Conservation (phyloP, 2,329 filamentous ascomycete genomes). For the Cladophialophora yegresii region DNA sequence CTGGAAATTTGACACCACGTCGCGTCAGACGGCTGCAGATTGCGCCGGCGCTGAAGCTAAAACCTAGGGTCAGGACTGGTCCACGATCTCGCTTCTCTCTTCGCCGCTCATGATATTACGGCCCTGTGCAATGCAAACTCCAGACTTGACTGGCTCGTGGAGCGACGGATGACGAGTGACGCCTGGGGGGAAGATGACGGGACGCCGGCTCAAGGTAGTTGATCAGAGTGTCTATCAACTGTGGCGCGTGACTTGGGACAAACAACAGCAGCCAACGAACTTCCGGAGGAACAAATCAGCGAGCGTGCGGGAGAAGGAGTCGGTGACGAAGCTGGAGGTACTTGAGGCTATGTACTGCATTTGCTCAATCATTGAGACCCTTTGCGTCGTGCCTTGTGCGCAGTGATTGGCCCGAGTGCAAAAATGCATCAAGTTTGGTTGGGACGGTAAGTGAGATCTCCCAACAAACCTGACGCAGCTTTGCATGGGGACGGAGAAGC, state of each 20-base stretch:
- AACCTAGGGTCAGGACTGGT: background rate
- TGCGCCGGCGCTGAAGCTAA: slow-evolving; percentile 8
- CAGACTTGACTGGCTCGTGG: background rate
- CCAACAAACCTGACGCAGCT: slow-evolving; percentile 12
- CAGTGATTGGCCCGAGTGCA: slow-evolving; percentile 8
- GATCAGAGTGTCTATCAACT: background rate
- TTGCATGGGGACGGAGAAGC: slow-evolving; percentile 1
- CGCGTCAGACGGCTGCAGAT: slow-evolving; percentile 5
- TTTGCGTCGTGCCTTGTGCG: background rate
- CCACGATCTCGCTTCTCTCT: background rate
- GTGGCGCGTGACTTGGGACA: background rate
- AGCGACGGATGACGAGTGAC: background rate
- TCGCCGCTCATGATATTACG: background rate
- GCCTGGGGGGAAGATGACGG: background rate
- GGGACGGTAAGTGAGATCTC: slow-evolving; percentile 14
- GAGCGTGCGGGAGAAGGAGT: slow-evolving; percentile 5
- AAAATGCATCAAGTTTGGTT: slow-evolving; percentile 18
- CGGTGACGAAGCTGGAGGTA: slow-evolving; percentile 16
- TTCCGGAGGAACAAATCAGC: background rate
- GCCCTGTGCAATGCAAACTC: background rate
- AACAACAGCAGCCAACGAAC: background rate
- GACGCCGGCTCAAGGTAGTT: background rate
- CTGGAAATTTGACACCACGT: slow-evolving; percentile 4
- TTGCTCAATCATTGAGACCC: slow-evolving; percentile 3
- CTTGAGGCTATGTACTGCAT: background rate